Evolutionary conservation across 139 green algal species (phyloP).

Genomic region (Zygnema cylindricum): DNA sequence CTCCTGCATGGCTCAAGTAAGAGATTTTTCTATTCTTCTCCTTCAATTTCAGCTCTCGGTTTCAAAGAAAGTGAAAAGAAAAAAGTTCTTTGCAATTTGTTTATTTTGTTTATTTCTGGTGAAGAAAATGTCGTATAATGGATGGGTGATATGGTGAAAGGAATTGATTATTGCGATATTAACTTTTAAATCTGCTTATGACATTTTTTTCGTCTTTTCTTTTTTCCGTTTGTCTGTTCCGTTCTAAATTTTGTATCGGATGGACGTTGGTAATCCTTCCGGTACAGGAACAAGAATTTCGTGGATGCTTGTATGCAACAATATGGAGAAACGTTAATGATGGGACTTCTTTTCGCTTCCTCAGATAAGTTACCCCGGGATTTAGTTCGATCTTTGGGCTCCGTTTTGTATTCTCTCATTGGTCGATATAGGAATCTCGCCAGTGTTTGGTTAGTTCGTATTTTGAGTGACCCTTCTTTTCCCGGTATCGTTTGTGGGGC

Average conservation of each 20-base stretch:
- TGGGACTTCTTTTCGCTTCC: slow-evolving; percentile 47
- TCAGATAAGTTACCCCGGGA: slow-evolving; percentile 71
- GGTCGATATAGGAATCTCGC: background rate
- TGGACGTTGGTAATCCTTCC: too few relatives aligned
- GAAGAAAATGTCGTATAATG: too few relatives aligned
- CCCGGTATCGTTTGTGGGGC: background rate
- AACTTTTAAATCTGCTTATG: too few relatives aligned
- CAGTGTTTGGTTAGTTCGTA: background rate
- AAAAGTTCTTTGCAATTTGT: too few relatives aligned
- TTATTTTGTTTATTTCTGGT: too few relatives aligned
- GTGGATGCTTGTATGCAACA: slow-evolving; percentile 20
- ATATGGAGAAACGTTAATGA: slow-evolving; percentile 52
- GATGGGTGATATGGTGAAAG: too few relatives aligned
- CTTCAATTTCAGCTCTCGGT: background rate
- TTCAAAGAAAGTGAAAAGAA: too few relatives aligned
- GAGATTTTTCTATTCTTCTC: background rate
- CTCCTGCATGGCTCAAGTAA: background rate
- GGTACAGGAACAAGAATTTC: background rate
- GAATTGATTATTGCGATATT: too few relatives aligned
- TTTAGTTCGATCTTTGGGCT: slow-evolving; percentile 71
- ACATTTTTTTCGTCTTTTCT: too few relatives aligned
- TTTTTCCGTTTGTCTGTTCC: background rate
- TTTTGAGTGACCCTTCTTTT: background rate
- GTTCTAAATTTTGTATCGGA: background rate
- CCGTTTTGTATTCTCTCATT: slow-evolving; percentile 57